These are phyloP conservation scores for Canna indica DNA, from an alignment of 176 grass and related monocot genomes.

Conservation along the genomic window DNA sequence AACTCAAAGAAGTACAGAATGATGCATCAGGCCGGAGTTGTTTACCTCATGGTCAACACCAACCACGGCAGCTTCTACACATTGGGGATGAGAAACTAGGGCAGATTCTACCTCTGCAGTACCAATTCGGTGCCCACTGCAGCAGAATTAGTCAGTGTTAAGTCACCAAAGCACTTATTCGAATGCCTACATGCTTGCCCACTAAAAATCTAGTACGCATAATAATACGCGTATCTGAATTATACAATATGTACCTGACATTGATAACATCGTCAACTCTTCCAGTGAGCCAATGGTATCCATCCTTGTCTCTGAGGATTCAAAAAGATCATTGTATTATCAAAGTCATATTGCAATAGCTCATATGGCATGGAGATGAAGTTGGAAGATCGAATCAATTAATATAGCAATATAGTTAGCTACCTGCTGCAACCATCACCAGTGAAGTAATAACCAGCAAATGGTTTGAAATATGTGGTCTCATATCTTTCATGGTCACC, in stretches of 20 bases:
- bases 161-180: neutral
- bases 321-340: constrained; percentile 26
- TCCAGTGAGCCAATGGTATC: constrained; percentile 91
- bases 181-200: neutral
- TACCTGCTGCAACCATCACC: constrained; percentile 93
- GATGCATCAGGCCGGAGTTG: neutral
- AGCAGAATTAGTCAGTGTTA: constrained; percentile 2
- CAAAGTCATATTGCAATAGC: neutral
- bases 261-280: constrained; percentile 99
- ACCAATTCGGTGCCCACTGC: constrained; percentile 84
- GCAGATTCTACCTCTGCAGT: constrained; percentile 94
- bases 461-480: constrained; percentile 95
- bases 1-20: neutral
- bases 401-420: neutral
- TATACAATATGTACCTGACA: constrained; percentile 40
- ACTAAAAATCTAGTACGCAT: neutral
- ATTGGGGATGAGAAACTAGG: constrained; percentile 83
- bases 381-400: neutral
- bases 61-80: constrained; percentile 81
- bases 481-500: constrained; percentile 96
- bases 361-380: neutral
- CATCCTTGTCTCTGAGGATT: constrained; percentile 70
- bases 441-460: constrained; percentile 85
- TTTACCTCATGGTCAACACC: constrained; percentile 87
- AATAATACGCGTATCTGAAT: neutral